Percentiles rank a stretch among this genome's conserved stretches.
Conservation (phyloP, 352 stramenopile species). For the Plasmopara viticola region DNA sequence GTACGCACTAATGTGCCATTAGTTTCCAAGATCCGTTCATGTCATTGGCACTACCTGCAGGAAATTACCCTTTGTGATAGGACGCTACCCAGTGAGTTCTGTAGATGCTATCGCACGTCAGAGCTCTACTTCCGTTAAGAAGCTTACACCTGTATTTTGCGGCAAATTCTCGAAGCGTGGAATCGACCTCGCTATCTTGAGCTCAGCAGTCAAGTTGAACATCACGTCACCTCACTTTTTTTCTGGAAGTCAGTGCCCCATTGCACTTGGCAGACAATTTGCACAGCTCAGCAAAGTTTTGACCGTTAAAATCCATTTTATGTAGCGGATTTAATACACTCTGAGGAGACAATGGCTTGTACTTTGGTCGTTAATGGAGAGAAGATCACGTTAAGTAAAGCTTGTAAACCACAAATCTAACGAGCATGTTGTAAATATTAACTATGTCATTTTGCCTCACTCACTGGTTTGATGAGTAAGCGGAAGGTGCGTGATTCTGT, state of each 20-base stretch:
- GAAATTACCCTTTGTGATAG: conserved; percentile 56
- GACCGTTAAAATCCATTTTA: too few species aligned
- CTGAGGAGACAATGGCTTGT: too few species aligned
- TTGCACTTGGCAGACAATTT: conserved; percentile 15
- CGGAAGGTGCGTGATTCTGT: conserved; percentile 61
- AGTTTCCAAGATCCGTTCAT: conserved; percentile 74
- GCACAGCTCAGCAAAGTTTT: too few species aligned
- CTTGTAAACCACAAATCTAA: too few species aligned
- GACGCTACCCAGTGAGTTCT: conserved; percentile 57
- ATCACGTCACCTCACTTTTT: conserved; percentile 42
- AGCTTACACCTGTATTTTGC: conserved; percentile 51
- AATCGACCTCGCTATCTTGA: conserved; percentile 54
- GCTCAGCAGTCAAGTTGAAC: conserved; percentile 25
- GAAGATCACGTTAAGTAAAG: too few species aligned
- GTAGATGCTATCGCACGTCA: conserved; percentile 41
- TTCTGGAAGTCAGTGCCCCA: conserved; percentile 32
- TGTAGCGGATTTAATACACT: too few species aligned
- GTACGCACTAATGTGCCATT: conserved; percentile 40
- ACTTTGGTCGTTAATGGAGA: too few species aligned
- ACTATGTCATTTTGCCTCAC: conserved; percentile 24
- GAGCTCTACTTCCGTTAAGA: conserved; percentile 23
- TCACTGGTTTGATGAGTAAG: conserved; percentile 72
- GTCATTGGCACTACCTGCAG: conserved; percentile 41
- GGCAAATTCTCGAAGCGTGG: conserved; percentile 28
- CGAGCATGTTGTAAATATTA: conserved; percentile 4